phyloP scores from a whole-genome alignment of 352 stramenopile species.

The Phytophthora podocarpi region DNA sequence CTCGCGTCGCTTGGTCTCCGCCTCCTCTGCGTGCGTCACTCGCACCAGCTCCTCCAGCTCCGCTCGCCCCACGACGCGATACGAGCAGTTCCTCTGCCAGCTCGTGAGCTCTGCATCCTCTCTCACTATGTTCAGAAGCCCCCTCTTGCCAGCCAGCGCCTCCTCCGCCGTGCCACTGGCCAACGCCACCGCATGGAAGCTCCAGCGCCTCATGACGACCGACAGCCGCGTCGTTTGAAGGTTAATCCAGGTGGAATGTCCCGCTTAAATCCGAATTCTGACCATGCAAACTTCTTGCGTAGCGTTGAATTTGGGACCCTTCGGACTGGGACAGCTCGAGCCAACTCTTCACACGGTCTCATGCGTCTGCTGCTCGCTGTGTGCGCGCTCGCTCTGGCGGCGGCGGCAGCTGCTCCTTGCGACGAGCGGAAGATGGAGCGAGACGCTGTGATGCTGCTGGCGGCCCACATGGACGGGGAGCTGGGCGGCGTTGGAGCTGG shows the following conservation, averaged over 20 bases:
- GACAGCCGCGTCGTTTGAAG: conserved; percentile 1
- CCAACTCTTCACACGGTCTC: no score
- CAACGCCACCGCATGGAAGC: conserved; percentile 58
- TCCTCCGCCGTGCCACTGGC: conserved; percentile 42
- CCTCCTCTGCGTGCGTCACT: conserved; percentile 3
- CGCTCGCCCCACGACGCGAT: conserved; percentile 45
- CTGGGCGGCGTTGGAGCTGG: conserved; percentile 71
- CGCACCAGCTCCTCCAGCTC: conserved; percentile 44
- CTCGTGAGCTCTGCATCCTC: conserved; percentile 28
- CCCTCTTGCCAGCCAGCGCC: conserved; percentile 33
- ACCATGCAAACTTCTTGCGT: background rate
- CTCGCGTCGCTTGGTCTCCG: conserved; percentile 3
- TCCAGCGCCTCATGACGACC: conserved; percentile 33
- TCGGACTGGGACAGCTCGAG: background rate
- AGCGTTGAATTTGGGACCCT: conserved; percentile 3
- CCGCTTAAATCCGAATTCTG: background rate
- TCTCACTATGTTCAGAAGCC: conserved; percentile 35
- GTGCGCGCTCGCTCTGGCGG: conserved; percentile 3
- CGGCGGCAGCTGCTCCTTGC: conserved; percentile 27
- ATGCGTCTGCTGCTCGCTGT: conserved; percentile 5
- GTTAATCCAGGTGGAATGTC: background rate
- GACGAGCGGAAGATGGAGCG: conserved; percentile 56
- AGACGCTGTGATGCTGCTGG: conserved; percentile 49
- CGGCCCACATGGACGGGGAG: conserved; percentile 63
- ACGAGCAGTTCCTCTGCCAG: conserved; percentile 42